phyloP scores from a whole-genome alignment of 1,139 yeast species.

The Chernovozyma aurita region DNA sequence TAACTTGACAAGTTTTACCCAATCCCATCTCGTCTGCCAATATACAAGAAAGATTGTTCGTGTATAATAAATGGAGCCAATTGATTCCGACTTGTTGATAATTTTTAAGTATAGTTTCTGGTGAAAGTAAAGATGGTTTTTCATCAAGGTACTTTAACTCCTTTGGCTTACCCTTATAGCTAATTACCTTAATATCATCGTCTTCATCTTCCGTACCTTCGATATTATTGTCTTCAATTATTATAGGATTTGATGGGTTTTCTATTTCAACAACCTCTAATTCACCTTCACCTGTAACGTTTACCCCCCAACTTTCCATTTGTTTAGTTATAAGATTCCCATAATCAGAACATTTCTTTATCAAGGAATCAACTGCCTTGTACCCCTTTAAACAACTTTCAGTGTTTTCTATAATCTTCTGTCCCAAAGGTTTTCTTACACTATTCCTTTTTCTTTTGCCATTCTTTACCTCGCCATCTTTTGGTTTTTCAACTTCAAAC shows the following conservation, averaged over 20 bases:
- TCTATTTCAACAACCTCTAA: slow-evolving; percentile 29
- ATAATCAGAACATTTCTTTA: slow-evolving; percentile 74
- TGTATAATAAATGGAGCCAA: slow-evolving; percentile 82
- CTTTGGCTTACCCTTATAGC: slow-evolving; percentile 14
- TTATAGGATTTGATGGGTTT: slow-evolving; percentile 11
- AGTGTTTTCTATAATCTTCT: slow-evolving; percentile 69
- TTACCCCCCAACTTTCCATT: slow-evolving; percentile 84
- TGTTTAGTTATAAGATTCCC: slow-evolving; percentile 69
- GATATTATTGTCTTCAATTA: slow-evolving; percentile 15
- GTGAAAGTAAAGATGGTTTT: slow-evolving; percentile 65
- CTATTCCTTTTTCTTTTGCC: slow-evolving; percentile 29
- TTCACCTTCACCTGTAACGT: slow-evolving; percentile 60
- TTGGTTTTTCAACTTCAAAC: slow-evolving; percentile 27
- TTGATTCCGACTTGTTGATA: slow-evolving; percentile 95
- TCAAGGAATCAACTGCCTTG: slow-evolving; percentile 87
- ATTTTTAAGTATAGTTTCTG: slow-evolving; percentile 66
- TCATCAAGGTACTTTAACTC: slow-evolving; percentile 53
- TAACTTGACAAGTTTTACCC: slow-evolving; percentile 95
- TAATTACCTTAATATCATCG: slow-evolving; percentile 25
- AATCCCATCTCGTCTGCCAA: slow-evolving; percentile 98
- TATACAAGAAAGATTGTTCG: slow-evolving; percentile 78
- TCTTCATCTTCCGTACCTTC: slow-evolving; percentile 30
- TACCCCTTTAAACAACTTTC: slow-evolving; percentile 76
- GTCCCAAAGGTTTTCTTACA: slow-evolving; percentile 61
- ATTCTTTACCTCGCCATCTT: slow-evolving; percentile 19